Evolutionary conservation across 1,284 basidiomycete species (phyloP).

Genomic region (Xerocomus nothofagi): DNA sequence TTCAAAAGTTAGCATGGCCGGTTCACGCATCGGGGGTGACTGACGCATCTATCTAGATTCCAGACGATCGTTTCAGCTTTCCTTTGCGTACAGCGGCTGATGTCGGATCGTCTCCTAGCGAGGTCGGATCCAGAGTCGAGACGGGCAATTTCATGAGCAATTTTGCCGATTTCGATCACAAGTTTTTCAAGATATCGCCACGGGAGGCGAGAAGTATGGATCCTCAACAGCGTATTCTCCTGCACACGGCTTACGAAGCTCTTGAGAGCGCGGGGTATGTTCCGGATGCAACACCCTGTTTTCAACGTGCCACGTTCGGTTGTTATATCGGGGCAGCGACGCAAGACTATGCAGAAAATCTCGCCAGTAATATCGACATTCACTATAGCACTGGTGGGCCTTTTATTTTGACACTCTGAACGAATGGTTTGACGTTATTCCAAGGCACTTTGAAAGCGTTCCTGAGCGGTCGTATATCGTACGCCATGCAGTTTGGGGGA

Average conservation of each 20-base stretch:
- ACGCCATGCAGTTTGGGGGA: conserved; percentile 64
- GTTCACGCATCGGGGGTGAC: conserved; percentile 1
- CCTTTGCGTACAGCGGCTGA: conserved; percentile 37
- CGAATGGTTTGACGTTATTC: conserved; percentile 5
- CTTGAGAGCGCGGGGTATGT: conserved; percentile 71
- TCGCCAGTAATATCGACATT: conserved; percentile 60
- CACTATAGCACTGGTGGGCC: conserved; percentile 69
- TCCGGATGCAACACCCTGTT: conserved; percentile 53
- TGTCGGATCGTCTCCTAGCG: conserved; percentile 33
- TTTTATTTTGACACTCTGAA: conserved; percentile 10
- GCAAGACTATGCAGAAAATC: conserved; percentile 66
- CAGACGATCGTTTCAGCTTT: conserved; percentile 54
- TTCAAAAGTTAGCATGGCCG: conserved; percentile 45
- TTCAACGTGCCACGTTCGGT: conserved; percentile 54
- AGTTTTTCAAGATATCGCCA: conserved; percentile 71
- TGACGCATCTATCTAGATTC: conserved; percentile 46
- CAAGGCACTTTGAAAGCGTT: conserved; percentile 68
- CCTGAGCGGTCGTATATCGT: conserved; percentile 68
- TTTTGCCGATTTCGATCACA: conserved; percentile 62
- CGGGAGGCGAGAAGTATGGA: conserved; percentile 73
- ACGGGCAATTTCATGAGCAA: conserved; percentile 65
- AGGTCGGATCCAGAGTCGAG: conserved; percentile 51
- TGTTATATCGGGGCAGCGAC: conserved; percentile 69
- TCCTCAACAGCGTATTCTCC: conserved; percentile 67
- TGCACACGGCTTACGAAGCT: conserved; percentile 66